Base-by-base conservation (phyloP, 495 filamentous ascomycete species). In the Penicillium pancosmium region DNA sequence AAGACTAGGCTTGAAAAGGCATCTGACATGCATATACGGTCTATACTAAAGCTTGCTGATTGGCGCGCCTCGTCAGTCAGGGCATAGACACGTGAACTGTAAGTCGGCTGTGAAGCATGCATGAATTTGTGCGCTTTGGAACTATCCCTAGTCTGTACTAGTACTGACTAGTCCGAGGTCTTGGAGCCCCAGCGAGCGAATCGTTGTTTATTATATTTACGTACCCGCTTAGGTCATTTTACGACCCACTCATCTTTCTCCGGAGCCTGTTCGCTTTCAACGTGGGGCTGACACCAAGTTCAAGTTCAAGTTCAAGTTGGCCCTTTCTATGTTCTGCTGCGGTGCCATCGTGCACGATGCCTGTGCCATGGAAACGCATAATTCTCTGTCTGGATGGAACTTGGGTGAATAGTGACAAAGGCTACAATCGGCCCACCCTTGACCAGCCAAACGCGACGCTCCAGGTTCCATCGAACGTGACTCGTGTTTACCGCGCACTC, bases 351-450 rank as follows among this genome's bases (percentile, higher is more conserved):
- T 35, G 44, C 54, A 51, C 4, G 31, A 65, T 65, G 63, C 35
- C 52, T 15, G 5, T 25, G 33, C 50, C 40, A 2, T 57, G 53
- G 11, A 77, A 77, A 56, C 68, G 74, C 23, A 52, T 78, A 34
- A 68, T 78, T 36, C 46, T 79, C 31, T 75, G 72, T 57, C 72
- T 74, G 49, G 78, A 80, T 65, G 73, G 76, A 19, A 81, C 78
- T 10, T 81, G 78, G 78, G 69, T 76, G 47, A 62, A 70, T 52
- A 68, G 71, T 12, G 63, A 73, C 21, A 50, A 68, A 40, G 59
- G 62, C 5, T 66, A 63, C 41, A 51, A 61, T 34, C 46, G 31
- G 5, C 65, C 65, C 34, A 66, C 63, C 18, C 34, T 50, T 4
- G 34, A 52, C 36, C 49, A 66, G 34, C 60, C 65, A 50, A 63